phyloP scores from a whole-genome alignment of 148 eudicot genomes.

The Nepenthes mirabilis region DNA sequence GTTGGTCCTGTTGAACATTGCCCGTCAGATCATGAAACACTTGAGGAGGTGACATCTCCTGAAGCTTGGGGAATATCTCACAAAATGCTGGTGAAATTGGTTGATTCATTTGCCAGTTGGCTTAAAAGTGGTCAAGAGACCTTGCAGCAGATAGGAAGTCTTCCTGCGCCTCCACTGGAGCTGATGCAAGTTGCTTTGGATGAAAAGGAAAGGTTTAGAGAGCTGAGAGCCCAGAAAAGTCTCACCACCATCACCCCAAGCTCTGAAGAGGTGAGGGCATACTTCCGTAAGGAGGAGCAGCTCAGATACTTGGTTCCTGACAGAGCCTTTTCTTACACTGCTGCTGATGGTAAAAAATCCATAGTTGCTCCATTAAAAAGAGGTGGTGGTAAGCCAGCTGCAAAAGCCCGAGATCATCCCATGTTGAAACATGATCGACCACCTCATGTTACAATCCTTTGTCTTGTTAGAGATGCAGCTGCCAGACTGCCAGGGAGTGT shows the following conservation, averaged over 20 bases:
- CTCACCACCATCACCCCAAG: conserved; percentile 66
- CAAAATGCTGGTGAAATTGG: conserved; percentile 83
- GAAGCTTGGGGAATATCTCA: conserved; percentile 81
- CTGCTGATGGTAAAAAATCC: conserved; percentile 88
- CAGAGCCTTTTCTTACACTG: conserved; percentile 84
- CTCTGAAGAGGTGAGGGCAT: conserved; percentile 70
- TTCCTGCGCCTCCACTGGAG: conserved; percentile 73
- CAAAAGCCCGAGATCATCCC: conserved; percentile 91
- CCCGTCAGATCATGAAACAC: conserved; percentile 30
- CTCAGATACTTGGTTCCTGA: conserved; percentile 87
- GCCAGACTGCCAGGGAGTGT: conserved; percentile 87
- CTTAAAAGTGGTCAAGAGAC: conserved; percentile 89
- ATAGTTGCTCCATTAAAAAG: conserved; percentile 90
- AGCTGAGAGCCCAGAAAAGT: conserved; percentile 91
- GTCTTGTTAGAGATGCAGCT: conserved; percentile 98
- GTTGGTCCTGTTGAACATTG: conserved; percentile 43
- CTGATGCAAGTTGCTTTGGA: conserved; percentile 61
- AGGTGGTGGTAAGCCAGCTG: conserved; percentile 96
- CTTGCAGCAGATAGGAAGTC: conserved; percentile 76
- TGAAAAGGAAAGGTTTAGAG: conserved; percentile 88
- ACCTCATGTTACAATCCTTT: conserved; percentile 92
- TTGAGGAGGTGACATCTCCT: conserved; percentile 71
- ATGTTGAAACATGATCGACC: conserved; percentile 89
- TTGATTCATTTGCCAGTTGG: conserved; percentile 94
- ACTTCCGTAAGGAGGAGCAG: conserved; percentile 74